Evolutionary conservation across 2,329 filamentous ascomycete species (phyloP).

Genomic region (Trichocomaceae sp.): DNA sequence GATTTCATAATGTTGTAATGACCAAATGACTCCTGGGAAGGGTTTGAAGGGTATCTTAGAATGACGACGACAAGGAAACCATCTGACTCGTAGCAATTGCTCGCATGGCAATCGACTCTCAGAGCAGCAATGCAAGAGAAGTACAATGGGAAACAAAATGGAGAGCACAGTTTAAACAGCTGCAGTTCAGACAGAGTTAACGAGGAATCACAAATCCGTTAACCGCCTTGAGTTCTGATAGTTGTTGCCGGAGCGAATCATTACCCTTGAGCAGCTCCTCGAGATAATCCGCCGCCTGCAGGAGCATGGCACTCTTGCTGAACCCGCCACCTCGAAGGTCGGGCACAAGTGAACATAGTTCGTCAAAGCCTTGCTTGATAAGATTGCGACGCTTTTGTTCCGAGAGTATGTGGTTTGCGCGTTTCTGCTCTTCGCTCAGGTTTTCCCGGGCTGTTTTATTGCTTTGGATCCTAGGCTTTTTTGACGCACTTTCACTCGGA

Average conservation of each 20-base stretch:
- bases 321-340: constrained; percentile 66
- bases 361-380: constrained; percentile 76
- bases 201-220: constrained; percentile 32
- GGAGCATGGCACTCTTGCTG: constrained; percentile 75
- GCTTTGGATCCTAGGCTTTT: constrained; percentile 27
- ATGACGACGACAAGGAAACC: background rate
- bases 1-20: background rate
- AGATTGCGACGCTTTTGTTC: constrained; percentile 79
- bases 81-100: background rate
- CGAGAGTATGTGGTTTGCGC: constrained; percentile 78
- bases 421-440: constrained; percentile 70
- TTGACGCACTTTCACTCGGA: constrained; percentile 32
- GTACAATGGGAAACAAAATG: background rate
- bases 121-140: background rate
- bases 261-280: constrained; percentile 67
- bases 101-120: background rate
- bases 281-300: constrained; percentile 71
- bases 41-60: constrained; percentile 11
- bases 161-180: background rate
- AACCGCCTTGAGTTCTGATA: constrained; percentile 42
- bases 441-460: constrained; percentile 48
- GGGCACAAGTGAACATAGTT: constrained; percentile 70
- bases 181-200: constrained; percentile 15
- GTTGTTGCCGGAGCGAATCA: constrained; percentile 49
- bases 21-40: background rate